Evolutionary conservation across 805 yeast genomes (phyloP).

Genomic region (Sungouiozyma intestinalis): DNA sequence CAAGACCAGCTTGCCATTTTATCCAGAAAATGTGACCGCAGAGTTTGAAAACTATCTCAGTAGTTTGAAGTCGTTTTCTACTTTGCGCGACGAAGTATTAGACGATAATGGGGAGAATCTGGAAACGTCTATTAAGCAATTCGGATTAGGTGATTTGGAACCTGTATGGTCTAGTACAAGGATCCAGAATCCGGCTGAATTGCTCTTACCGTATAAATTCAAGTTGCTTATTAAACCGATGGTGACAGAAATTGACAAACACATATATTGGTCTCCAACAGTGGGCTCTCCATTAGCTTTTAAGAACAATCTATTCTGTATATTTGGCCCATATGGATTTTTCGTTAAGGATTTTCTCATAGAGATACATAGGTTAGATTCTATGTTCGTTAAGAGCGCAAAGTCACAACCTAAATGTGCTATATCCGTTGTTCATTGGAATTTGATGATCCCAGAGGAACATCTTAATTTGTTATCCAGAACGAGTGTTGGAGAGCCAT

Average conservation of each 20-base stretch:
- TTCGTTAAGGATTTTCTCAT: conserved; percentile 6
- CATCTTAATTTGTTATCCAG: not conserved
- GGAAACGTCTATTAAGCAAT: conserved; percentile 2
- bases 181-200: conserved; percentile 14
- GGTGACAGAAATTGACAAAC: not conserved
- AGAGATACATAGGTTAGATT: conserved; percentile 8
- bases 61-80: conserved; percentile 4
- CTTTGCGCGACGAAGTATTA: not conserved
- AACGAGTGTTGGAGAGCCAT: not conserved
- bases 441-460: not conserved
- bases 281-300: conserved; percentile 1
- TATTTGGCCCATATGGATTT: conserved; percentile 7
- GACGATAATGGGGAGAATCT: conserved; percentile 7
- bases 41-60: conserved; percentile 5
- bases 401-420: not conserved
- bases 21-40: conserved; percentile 2
- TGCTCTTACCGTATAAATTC: conserved; percentile 14
- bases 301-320: conserved; percentile 9
- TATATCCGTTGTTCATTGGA: conserved; percentile 2
- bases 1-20: not conserved
- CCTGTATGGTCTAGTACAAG: conserved; percentile 16
- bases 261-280: conserved; percentile 1
- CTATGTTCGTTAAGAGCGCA: not conserved
- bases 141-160: conserved; percentile 11
- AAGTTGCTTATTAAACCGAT: conserved; percentile 10